These are phyloP conservation scores for Apiospora koreana DNA, from an alignment of 2,329 filamentous ascomycete species.

Conservation along the genomic window DNA sequence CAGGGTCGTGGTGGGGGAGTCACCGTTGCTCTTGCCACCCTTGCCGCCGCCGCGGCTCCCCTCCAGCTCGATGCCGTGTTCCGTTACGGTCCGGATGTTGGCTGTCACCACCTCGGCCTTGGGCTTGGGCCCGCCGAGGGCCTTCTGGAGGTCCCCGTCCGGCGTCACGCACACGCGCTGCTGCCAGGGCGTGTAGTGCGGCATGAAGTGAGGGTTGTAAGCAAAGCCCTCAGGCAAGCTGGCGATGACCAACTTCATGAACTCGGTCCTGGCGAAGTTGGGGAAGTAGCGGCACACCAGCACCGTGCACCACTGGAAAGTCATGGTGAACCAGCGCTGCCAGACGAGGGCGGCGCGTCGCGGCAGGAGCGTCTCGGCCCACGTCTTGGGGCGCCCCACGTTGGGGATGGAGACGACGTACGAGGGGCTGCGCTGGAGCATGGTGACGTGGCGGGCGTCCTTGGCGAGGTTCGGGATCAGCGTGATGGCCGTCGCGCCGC, in stretches of 20 bases:
- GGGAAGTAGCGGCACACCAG: slow-evolving; percentile 52
- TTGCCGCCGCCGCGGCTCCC: slow-evolving; percentile 28
- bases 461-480: slow-evolving; percentile 70
- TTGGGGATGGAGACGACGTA: slow-evolving; percentile 63
- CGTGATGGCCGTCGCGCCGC: slow-evolving; percentile 78
- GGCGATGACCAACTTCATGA: slow-evolving; percentile 41
- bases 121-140: slow-evolving; percentile 36
- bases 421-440: slow-evolving; percentile 77
- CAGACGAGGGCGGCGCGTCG: slow-evolving; percentile 1
- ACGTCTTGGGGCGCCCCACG: slow-evolving; percentile 2
- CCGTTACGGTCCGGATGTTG: slow-evolving; percentile 45
- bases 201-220: slow-evolving; percentile 56
- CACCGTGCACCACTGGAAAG: slow-evolving; percentile 13
- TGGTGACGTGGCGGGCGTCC: slow-evolving; percentile 67
- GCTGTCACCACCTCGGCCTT: slow-evolving; percentile 43
- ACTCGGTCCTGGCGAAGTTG: slow-evolving; percentile 36
- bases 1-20: slow-evolving; percentile 20
- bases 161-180: slow-evolving; percentile 65
- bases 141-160: slow-evolving; percentile 47
- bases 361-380: slow-evolving; percentile 14
- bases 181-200: slow-evolving; percentile 62
- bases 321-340: slow-evolving; percentile 14
- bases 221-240: slow-evolving; percentile 45
- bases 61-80: slow-evolving; percentile 42
- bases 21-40: slow-evolving; percentile 23